Evolutionary conservation across 257 asterid species (phyloP).

Genomic region (Lantana camara): DNA sequence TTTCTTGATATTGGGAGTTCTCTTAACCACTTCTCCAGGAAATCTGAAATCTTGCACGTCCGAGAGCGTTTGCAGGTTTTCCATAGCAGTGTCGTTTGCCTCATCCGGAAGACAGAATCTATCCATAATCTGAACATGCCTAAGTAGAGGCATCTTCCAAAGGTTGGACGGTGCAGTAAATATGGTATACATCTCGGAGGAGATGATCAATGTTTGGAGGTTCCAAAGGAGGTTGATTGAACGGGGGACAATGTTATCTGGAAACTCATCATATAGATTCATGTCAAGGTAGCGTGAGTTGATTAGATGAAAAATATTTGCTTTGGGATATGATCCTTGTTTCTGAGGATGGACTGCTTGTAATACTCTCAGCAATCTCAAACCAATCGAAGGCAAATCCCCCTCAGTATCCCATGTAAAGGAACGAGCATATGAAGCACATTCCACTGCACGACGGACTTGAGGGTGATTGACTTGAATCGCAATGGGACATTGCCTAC

Average conservation of each 20-base stretch:
- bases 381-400: not conserved
- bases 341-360: not conserved
- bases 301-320: not conserved
- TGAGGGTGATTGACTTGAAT: too few species aligned
- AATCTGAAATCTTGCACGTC: not conserved
- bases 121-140: too few species aligned
- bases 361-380: not conserved
- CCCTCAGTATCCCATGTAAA: not conserved
- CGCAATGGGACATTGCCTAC: not conserved
- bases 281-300: not conserved
- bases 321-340: too few species aligned
- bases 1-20: constrained; percentile 17
- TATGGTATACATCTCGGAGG: too few species aligned
- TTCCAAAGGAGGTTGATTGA: constrained; percentile 10
- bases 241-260: too few species aligned
- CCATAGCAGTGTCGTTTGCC: too few species aligned
- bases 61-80: constrained; percentile 5
- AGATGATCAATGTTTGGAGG: constrained; percentile 1
- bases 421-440: not conserved
- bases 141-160: too few species aligned
- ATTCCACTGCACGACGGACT: too few species aligned
- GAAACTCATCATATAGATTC: too few species aligned
- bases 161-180: too few species aligned
- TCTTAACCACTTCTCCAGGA: constrained; percentile 1
- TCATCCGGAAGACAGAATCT: too few species aligned